A percentile compares a stretch with the other conserved stretches of the same genome.
Conservation (phyloP, 768 basidiomycete genomes). For the Leucosporidium scottii region DNA sequence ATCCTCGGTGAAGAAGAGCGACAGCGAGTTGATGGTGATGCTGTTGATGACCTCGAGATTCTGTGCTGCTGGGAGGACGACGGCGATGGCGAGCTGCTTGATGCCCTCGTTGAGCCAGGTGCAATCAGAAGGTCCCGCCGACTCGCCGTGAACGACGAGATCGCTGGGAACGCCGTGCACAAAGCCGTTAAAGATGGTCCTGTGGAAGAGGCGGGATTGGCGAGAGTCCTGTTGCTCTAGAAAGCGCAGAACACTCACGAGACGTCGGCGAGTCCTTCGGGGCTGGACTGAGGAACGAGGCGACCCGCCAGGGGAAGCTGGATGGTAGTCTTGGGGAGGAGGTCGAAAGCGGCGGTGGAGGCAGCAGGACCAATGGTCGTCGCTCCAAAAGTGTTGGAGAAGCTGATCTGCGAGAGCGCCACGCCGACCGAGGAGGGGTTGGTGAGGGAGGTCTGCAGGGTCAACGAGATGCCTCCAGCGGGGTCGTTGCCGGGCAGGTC, state of each 20-base stretch:
- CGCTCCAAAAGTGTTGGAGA: slow-evolving; percentile 53
- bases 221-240: too few species aligned
- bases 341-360: slow-evolving; percentile 50
- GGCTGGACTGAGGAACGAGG: slow-evolving; percentile 55
- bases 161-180: slow-evolving; percentile 39
- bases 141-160: slow-evolving; percentile 41
- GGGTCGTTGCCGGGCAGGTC: slow-evolving; percentile 66
- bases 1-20: slow-evolving; percentile 54
- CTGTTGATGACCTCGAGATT: slow-evolving; percentile 58
- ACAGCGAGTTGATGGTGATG: slow-evolving; percentile 50
- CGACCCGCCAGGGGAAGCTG: slow-evolving; percentile 56
- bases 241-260: too few species aligned
- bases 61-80: slow-evolving; percentile 52
- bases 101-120: slow-evolving; percentile 69
- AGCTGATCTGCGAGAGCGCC: slow-evolving; percentile 55
- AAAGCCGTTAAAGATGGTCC: slow-evolving; percentile 60
- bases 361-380: slow-evolving; percentile 54
- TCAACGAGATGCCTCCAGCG: slow-evolving; percentile 62
- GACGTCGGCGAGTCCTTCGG: slow-evolving; percentile 42
- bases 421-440: slow-evolving; percentile 77
- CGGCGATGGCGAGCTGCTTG: slow-evolving; percentile 54
- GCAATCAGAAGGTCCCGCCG: slow-evolving; percentile 41
- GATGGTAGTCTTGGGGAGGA: slow-evolving; percentile 53
- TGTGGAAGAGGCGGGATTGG: too few species aligned
- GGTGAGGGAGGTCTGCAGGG: slow-evolving; percentile 53